A percentile compares a stretch with the other conserved stretches of the same genome.
Evolutionary conservation across 345 rosid species (phyloP).

Genomic region (Gossypioides kirkii): DNA sequence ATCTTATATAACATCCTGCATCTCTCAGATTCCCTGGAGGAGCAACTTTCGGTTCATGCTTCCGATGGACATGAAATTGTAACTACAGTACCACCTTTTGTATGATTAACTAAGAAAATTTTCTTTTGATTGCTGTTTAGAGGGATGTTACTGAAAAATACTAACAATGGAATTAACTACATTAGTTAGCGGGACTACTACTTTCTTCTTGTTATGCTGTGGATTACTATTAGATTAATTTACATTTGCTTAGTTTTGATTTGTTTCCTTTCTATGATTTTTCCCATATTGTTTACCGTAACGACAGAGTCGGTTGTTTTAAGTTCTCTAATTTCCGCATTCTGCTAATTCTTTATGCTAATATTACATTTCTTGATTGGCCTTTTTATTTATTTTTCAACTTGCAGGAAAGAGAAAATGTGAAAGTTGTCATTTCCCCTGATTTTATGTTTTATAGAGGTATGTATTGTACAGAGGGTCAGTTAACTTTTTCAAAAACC

Average conservation of each 20-base stretch:
- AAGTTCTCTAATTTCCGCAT: background rate
- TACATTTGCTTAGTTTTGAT: background rate
- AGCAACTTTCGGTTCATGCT: conserved; percentile 4
- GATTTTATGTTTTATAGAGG: conserved; percentile 43
- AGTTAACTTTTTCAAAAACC: conserved; percentile 41
- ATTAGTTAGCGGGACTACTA: background rate
- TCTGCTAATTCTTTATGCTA: background rate
- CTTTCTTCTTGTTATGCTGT: background rate
- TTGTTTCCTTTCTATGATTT: background rate
- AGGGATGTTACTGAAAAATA: background rate
- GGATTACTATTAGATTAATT: background rate
- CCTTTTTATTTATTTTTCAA: conserved; percentile 2
- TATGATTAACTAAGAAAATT: conserved; percentile 4
- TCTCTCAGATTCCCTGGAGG: conserved; percentile 10
- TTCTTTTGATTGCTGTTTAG: background rate
- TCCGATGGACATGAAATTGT: conserved; percentile 34
- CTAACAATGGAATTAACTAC: background rate
- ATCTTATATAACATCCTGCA: background rate
- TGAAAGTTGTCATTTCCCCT: conserved; percentile 40
- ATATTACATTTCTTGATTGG: background rate
- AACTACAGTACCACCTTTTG: conserved; percentile 18
- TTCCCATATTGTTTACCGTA: background rate
- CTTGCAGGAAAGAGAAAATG: conserved; percentile 43
- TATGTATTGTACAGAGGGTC: conserved; percentile 38
- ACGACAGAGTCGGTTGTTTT: background rate